Evolutionary conservation across 1,284 basidiomycete species (phyloP).

Genomic region (Malassezia globosa): DNA sequence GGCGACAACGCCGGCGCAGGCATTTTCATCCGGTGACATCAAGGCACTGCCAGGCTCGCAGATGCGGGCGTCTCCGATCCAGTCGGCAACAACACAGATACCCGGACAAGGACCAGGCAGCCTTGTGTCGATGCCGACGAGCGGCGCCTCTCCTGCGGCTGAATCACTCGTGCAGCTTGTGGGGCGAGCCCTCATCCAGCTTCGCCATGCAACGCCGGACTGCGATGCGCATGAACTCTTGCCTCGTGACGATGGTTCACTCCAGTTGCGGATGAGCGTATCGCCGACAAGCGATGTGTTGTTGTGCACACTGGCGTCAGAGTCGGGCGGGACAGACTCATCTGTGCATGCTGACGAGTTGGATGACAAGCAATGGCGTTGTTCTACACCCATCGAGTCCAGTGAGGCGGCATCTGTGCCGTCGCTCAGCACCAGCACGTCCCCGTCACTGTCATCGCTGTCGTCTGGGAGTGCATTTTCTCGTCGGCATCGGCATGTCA

Average conservation of each 20-base stretch:
- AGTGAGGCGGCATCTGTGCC: constrained; percentile 17
- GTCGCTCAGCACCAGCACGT: constrained; percentile 11
- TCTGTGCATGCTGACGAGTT: not conserved
- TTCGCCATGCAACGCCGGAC: constrained; percentile 1
- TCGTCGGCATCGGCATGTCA: constrained; percentile 8
- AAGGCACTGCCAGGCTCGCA: not conserved
- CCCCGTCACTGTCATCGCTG: constrained; percentile 9
- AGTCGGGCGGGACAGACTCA: not conserved
- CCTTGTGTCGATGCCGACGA: not conserved
- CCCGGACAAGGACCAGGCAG: no score
- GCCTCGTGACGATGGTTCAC: not conserved
- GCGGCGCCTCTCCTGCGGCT: no score
- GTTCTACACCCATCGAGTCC: constrained; percentile 6
- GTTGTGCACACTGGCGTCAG: constrained; percentile 4
- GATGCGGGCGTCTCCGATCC: not conserved
- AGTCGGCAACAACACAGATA: not conserved
- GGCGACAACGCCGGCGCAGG: not conserved
- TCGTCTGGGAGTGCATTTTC: constrained; percentile 3
- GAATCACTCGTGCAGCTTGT: constrained; percentile 4
- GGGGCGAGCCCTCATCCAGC: not conserved
- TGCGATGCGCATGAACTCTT: constrained; percentile 1
- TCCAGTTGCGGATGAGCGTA: constrained; percentile 1
- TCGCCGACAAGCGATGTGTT: not conserved
- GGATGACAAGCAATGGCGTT: constrained; percentile 5
- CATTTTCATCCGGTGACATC: no score